A percentile compares a stretch with the other conserved stretches of the same genome.
These are phyloP conservation scores for Phoma herbarum DNA, from an alignment of 2,329 filamentous ascomycete species.

Conservation along the genomic window DNA sequence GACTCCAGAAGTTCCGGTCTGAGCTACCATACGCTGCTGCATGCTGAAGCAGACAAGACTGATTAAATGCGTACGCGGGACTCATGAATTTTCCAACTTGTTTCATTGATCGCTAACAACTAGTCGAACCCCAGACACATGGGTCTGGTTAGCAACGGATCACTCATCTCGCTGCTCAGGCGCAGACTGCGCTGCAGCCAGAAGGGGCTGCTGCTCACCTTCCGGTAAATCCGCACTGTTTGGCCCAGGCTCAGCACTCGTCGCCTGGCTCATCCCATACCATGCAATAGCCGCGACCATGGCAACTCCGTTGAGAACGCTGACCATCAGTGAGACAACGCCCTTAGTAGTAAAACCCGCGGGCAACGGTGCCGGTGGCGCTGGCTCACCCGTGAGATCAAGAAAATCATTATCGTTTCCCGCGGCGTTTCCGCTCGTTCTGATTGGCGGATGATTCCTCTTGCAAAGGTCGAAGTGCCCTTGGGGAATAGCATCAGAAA, in stretches of 20 bases:
- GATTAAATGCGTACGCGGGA: no score
- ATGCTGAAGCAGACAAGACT: no score
- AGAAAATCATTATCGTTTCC: slow-evolving; percentile 4
- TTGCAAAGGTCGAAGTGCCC: slow-evolving; percentile 3
- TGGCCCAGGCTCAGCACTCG: not conserved
- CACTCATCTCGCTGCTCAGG: not conserved
- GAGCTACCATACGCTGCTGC: no score
- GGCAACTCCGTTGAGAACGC: not conserved
- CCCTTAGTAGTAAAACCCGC: slow-evolving; percentile 9
- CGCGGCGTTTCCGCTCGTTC: slow-evolving; percentile 3
- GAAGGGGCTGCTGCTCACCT: slow-evolving; percentile 1
- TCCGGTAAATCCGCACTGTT: not conserved
- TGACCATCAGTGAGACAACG: slow-evolving; percentile 1
- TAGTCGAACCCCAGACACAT: not conserved
- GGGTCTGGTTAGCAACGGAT: not conserved
- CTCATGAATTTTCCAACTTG: no score
- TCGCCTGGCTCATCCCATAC: slow-evolving; percentile 6
- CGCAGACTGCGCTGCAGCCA: not conserved
- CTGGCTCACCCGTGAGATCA: slow-evolving; percentile 6
- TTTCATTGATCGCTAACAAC: no score
- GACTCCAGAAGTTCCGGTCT: no score
- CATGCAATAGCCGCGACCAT: slow-evolving; percentile 16
- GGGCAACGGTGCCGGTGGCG: slow-evolving; percentile 3
- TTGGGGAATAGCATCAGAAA: not conserved
- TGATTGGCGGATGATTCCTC: slow-evolving; percentile 1